phyloP scores from a whole-genome alignment of 495 filamentous ascomycete species.

The Daldinia concentrica region DNA sequence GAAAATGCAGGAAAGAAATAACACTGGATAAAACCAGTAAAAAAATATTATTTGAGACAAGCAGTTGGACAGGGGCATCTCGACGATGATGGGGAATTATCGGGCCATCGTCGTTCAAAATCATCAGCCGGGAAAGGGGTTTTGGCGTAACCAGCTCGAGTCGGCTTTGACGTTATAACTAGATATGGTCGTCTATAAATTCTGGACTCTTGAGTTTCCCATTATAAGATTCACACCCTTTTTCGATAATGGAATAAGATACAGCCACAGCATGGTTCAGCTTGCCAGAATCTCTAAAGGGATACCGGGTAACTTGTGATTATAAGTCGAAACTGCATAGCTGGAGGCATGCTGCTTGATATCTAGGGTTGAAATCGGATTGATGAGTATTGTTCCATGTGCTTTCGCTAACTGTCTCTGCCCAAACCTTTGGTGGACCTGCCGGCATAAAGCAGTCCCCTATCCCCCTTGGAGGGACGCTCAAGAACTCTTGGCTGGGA shows the following conservation, averaged over 20 bases:
- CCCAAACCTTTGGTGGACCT: slow-evolving; percentile 36
- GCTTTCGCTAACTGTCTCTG: slow-evolving; percentile 36
- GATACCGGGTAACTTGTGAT: slow-evolving; percentile 10
- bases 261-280: slow-evolving; percentile 23
- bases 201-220: slow-evolving; percentile 12
- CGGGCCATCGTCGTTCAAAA: not conserved
- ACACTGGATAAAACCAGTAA: not conserved
- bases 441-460: slow-evolving; percentile 21
- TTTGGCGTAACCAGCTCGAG: not conserved
- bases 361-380: slow-evolving; percentile 30
- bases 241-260: slow-evolving; percentile 23
- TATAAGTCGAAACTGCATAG: slow-evolving; percentile 24
- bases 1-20: not conserved
- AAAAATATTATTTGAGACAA: not conserved
- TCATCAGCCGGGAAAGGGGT: not conserved
- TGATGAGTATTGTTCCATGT: slow-evolving; percentile 23
- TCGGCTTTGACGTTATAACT: slow-evolving; percentile 1
- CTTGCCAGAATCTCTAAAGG: slow-evolving; percentile 20
- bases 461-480: slow-evolving; percentile 11
- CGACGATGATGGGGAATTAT: not conserved
- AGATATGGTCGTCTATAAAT: slow-evolving; percentile 19
- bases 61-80: not conserved
- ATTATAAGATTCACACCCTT: slow-evolving; percentile 17
- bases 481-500: slow-evolving; percentile 39
- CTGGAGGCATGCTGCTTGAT: slow-evolving; percentile 32